phyloP scores from a whole-genome alignment of 257 asterid species.

The Schizonepeta tenuifolia region DNA sequence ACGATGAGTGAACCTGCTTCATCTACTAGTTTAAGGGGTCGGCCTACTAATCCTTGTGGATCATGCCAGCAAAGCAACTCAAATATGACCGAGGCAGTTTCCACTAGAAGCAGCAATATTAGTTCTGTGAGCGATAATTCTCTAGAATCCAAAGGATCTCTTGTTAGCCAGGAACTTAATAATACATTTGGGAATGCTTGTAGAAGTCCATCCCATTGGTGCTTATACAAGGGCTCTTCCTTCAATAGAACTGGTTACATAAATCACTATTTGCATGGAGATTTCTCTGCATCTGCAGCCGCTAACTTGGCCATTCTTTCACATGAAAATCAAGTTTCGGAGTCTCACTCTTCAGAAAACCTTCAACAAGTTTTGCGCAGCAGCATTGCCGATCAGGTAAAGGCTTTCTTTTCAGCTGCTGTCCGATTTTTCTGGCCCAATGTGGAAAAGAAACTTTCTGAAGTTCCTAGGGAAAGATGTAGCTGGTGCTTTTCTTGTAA shows the following conservation, averaged over 20 bases:
- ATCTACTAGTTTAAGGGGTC: constrained; percentile 39
- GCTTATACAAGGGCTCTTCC: constrained; percentile 63
- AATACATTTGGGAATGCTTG: constrained; percentile 34
- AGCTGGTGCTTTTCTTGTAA: constrained; percentile 88
- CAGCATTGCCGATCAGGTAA: constrained; percentile 61
- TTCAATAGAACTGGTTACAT: constrained; percentile 62
- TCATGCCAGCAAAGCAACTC: constrained; percentile 42
- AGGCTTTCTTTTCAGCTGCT: constrained; percentile 76
- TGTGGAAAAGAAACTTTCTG: constrained; percentile 72
- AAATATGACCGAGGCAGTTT: constrained; percentile 36
- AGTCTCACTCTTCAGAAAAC: constrained; percentile 48
- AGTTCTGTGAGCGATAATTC: constrained; percentile 36
- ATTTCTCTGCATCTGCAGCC: constrained; percentile 89
- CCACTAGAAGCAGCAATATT: constrained; percentile 31
- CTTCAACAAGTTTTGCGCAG: constrained; percentile 54
- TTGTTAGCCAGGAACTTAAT: constrained; percentile 31
- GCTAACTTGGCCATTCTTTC: constrained; percentile 71
- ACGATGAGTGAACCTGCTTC: constrained; percentile 30
- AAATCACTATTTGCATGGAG: constrained; percentile 80
- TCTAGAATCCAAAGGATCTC: constrained; percentile 32
- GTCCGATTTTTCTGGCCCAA: constrained; percentile 84
- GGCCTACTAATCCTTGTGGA: constrained; percentile 37
- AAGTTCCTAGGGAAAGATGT: constrained; percentile 88
- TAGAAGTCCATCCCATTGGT: constrained; percentile 30
- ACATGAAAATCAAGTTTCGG: constrained; percentile 56